Percentiles rank a stretch among this genome's conserved stretches.
Evolutionary conservation across 495 filamentous ascomycete species (phyloP).

Genomic region (Penicillium simplicissimum): DNA sequence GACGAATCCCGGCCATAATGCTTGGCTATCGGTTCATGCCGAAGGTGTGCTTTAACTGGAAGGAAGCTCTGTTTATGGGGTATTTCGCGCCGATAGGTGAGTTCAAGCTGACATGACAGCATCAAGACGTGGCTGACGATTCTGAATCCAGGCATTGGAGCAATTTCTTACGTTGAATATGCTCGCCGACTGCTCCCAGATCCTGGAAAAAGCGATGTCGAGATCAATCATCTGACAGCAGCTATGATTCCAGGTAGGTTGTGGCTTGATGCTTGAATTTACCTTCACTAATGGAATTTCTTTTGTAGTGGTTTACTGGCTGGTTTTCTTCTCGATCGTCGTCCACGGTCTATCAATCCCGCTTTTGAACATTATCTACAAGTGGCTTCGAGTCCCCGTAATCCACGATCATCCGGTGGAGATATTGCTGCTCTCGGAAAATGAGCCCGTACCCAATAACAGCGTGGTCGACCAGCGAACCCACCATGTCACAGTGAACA

Average conservation of each 20-base stretch:
- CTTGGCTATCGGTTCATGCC: conserved; percentile 42
- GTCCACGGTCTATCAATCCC: conserved; percentile 61
- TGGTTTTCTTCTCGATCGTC: conserved; percentile 59
- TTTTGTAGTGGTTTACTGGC: conserved; percentile 53
- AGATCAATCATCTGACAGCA: conserved; percentile 52
- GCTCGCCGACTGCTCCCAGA: conserved; percentile 55
- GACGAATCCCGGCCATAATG: conserved; percentile 41
- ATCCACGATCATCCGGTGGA: conserved; percentile 56
- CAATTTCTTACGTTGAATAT: conserved; percentile 50
- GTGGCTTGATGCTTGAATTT: not conserved
- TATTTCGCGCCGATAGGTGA: conserved; percentile 45
- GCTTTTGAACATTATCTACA: conserved; percentile 49
- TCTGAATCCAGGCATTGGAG: conserved; percentile 31
- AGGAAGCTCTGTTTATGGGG: conserved; percentile 44
- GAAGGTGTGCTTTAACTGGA: conserved; percentile 37
- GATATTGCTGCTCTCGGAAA: conserved; percentile 48
- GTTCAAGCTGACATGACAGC: not conserved
- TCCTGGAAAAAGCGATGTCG: conserved; percentile 48
- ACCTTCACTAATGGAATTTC: not conserved
- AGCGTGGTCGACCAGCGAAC: conserved; percentile 48
- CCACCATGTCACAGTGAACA: conserved; percentile 51
- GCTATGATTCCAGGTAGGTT: conserved; percentile 46
- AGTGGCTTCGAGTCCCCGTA: conserved; percentile 40
- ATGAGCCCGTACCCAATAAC: conserved; percentile 53
- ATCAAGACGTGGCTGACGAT: conserved; percentile 3